Base-by-base conservation (phyloP, 371 early-diverging fungal species). In the Polyrhizophydium stewartii region DNA sequence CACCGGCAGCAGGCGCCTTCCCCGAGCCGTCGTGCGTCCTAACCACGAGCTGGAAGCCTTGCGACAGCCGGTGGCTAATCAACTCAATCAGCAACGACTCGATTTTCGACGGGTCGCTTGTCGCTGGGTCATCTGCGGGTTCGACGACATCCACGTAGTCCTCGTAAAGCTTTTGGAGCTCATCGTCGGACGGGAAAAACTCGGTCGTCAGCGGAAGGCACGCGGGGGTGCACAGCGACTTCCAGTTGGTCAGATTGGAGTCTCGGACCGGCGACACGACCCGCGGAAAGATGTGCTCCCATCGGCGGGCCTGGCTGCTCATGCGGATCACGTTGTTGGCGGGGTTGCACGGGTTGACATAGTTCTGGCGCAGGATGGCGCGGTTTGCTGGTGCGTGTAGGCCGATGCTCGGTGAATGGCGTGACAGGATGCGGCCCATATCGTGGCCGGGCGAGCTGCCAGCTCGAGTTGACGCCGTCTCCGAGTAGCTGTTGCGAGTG, bases 141-240 rank as follows among this genome's bases (percentile, higher is more conserved):
- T 88, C 89, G 1, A 90, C 85, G 0, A 88, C 88, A 67, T 94
- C 92, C 66, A 83, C 85, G 67, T 91, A 91, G 62, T 92, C 89
- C 19, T 79, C 72, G 71, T 93, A 96, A 12, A 80, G 69, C 6
- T 78, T 72, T 32, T 77, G 75, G 0, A 93, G 72, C 60, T 92
- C 92, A 43, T 90, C 87, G 21, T 72, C 72, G 12, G 86, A 72
- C 1, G 98, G 97, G 41, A 88, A 89, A 62, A 82, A 92, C 65
- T 95, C 92, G 0, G 92, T 94, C 0, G 94, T 96, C 43, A 98
- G 67, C 3, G 98, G 98, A 49, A 98, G 71, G 62, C 92, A 93
- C 1, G 96, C 97, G 0, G 98, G 98, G 6, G 91, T 91, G 55
- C 88, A 86, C 32, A 98, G 64, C 1, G 93, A 89, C 58, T 79